Evolutionary conservation across 2,329 filamentous ascomycete species (phyloP).

Genomic region (Monilinia aucupariae): DNA sequence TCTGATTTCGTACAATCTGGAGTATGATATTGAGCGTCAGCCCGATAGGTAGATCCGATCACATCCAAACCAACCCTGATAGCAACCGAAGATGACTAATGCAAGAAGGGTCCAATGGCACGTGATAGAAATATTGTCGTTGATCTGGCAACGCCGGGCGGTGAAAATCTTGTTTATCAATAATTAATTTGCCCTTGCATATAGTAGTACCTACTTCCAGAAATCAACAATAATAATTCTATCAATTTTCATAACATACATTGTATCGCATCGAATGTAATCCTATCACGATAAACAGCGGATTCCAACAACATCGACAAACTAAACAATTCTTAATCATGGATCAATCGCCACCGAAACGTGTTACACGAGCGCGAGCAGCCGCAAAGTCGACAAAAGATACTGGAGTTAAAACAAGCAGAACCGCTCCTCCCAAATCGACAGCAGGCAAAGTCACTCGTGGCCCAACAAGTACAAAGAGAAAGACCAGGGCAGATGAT

Average conservation of each 20-base stretch:
- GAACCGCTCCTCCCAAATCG: slow-evolving; percentile 45
- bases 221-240: background rate
- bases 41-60: no score
- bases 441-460: slow-evolving; percentile 37
- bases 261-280: slow-evolving; percentile 6
- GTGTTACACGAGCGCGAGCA: slow-evolving; percentile 50
- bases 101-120: no score
- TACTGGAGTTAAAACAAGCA: slow-evolving; percentile 40
- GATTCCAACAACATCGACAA: slow-evolving; percentile 1
- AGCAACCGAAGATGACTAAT: no score
- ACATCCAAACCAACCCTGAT: no score
- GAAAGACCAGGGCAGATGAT: slow-evolving; percentile 50
- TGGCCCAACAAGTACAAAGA: slow-evolving; percentile 39
- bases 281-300: background rate
- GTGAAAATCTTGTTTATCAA: no score
- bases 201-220: no score
- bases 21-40: no score
- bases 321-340: slow-evolving; percentile 34
- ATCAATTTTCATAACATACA: background rate
- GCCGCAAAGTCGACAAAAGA: slow-evolving; percentile 39
- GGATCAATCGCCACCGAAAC: slow-evolving; percentile 52
- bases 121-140: no score
- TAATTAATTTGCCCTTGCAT: no score
- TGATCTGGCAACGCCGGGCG: no score
- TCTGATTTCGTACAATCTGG: no score